Base-by-base conservation (phyloP, 2,329 filamentous ascomycete species). In the Fulvia fulva region DNA sequence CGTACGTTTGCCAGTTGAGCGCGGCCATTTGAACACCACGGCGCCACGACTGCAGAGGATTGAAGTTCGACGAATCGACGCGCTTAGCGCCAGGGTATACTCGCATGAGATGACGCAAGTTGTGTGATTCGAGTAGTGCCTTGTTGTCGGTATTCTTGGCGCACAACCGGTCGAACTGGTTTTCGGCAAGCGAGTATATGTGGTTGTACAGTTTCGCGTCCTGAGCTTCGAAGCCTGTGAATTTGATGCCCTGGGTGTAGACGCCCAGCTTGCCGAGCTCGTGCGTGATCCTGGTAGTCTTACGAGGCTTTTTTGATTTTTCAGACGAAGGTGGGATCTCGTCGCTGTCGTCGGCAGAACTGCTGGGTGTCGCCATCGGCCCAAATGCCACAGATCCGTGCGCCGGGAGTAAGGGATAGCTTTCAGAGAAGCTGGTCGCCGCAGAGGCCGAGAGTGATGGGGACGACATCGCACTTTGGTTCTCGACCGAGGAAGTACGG, bases 1-100 rank as follows among this genome's bases (percentile, higher is more conserved):
- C 94, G 70, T 95, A 97, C 0, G 92, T 97, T 76, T 99, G 94
- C 93, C 94, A 97, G 76, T 99, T 99, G 62, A 97, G 81, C 0
- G 94, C 94, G 14, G 89, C 91, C 93, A 99, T 97, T 75, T 99
- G 94, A 19, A 97, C 94, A 30, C 94, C 94, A 45, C 91, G 87
- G 53, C 93, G 87, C 94, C 94, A 99, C 72, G 94, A 96, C 62
- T 88, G 87, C 63, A 96, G 83, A 0, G 94, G 94, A 68, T 97
- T 91, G 70, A 97, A 97, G 76, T 99, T 99, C 67, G 88, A 90
- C 0, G 94, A 97, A 32, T 85, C 86, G 57, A 97, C 81, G 26
- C 94, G 88, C 66, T 85, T 87, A 37, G 85, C 87, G 55, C 90
- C 89, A 6, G 94, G 94, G 71, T 99, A 99, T 9, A 97, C 91